Conservation (phyloP, 73 alveolate genomes). For the Diophrys sp. region DNA sequence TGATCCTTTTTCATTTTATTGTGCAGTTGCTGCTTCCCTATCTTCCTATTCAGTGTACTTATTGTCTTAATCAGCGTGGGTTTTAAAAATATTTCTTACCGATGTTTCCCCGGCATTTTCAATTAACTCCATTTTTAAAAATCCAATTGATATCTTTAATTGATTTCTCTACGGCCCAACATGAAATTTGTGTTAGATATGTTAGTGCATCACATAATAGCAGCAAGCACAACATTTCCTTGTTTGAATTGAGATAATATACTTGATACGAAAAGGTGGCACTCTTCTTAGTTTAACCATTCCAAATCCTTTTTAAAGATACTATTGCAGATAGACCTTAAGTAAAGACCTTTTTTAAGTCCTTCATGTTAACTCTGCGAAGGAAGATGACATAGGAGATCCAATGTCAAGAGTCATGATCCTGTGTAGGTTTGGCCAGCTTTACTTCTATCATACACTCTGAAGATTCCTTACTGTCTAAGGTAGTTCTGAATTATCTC, state of each 20-base stretch:
- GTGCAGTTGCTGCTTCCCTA: no score
- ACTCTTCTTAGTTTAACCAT: conserved; percentile 34
- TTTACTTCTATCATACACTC: conserved; percentile 48
- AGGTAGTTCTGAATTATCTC: conserved; percentile 65
- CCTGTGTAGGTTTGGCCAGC: conserved; percentile 65
- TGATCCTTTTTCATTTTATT: no score
- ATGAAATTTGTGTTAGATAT: conserved; percentile 87
- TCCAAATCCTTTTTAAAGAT: conserved; percentile 82
- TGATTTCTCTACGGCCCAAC: conserved; percentile 87
- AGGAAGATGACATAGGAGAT: conserved; percentile 69
- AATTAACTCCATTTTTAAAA: no score
- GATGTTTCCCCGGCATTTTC: no score
- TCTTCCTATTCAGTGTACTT: no score
- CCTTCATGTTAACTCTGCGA: conserved; percentile 50
- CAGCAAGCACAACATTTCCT: conserved; percentile 84
- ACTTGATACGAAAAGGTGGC: conserved; percentile 49
- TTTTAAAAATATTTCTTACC: no score
- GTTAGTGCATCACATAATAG: conserved; percentile 91
- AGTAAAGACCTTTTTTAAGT: conserved; percentile 55
- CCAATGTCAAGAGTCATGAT: conserved; percentile 73
- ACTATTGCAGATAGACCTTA: conserved; percentile 56
- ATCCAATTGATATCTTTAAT: no score
- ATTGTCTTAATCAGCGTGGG: no score
- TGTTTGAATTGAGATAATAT: conserved; percentile 57
- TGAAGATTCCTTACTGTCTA: conserved; percentile 66